Evolutionary conservation across 768 basidiomycete genomes (phyloP), one percentile per base, ranked within the genome.

Genomic region (Amanita pseudoporphyria): DNA sequence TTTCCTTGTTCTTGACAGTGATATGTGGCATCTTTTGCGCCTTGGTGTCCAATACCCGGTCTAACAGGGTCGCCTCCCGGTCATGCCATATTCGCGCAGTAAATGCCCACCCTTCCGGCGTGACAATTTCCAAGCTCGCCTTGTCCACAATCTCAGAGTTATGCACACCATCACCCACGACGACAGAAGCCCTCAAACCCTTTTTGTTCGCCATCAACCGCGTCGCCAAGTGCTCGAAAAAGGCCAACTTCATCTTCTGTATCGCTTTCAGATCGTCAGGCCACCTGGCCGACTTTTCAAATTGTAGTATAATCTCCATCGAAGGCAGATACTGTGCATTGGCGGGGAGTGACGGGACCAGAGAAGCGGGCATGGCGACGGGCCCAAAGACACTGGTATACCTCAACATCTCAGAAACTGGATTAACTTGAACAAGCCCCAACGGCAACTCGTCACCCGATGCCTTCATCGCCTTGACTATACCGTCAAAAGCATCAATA

Each of bases 261-360:
- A 97, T 87, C 0, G 93, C 92, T 14, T 72, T 74, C 3, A 98
- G 74, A 55, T 98, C 92, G 59, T 98, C 94, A 0, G 96, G 95
- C 96, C 96, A 99, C 53, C 79, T 78, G 0, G 84, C 81, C 0
- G 92, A 95, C 53, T 84, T 87, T 62, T 98, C 95, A 58, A 97
- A 96, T 62, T 94, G 87, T 28, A 98, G 65, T 19, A 92, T 63
- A 42, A 92, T 68, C 12, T 86, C 78, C 54, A 92, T 85, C 2
- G 78, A 73, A 0, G 83, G 77, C 10, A 84, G 61, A 60, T 84
- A 86, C 9, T 78, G 76, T 9, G 86, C 79, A 47, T 78, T 78
- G 1, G 66, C 58, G 0, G 83, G 81, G 5, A 87, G 64, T 2
- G 68, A 62, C 4, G 75, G 61, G 5, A 72, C 70, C 16, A 81